These are phyloP conservation scores for Crithidia mellificae DNA, from an alignment of 208 protist species.

Conservation along the genomic window DNA sequence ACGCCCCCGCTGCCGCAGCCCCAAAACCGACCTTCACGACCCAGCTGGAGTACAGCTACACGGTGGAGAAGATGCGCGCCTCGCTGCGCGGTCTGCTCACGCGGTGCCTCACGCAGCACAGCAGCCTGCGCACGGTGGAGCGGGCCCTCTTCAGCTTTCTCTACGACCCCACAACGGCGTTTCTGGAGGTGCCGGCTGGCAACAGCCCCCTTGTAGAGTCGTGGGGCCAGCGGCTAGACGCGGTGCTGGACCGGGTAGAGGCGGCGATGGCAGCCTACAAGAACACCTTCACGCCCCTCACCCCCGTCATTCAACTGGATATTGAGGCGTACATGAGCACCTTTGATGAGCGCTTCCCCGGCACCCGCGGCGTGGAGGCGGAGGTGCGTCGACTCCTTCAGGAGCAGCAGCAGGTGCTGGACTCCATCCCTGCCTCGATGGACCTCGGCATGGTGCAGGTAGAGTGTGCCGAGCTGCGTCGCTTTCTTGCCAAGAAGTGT, in stretches of 20 bases:
- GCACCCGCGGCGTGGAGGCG: conserved; percentile 68
- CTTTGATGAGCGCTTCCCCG: conserved; percentile 73
- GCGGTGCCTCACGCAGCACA: conserved; percentile 70
- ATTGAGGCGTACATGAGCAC: conserved; percentile 65
- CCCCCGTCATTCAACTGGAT: conserved; percentile 79
- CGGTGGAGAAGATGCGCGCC: conserved; percentile 57
- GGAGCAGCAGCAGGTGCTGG: conserved; percentile 58
- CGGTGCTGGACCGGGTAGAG: conserved; percentile 53
- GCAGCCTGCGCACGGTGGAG: conserved; percentile 90
- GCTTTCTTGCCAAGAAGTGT: conserved; percentile 79
- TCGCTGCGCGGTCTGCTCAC: conserved; percentile 71
- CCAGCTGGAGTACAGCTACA: conserved; percentile 59
- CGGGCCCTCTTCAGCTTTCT: conserved; percentile 89
- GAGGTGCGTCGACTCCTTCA: conserved; percentile 77
- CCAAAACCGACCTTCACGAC: conserved; percentile 1
- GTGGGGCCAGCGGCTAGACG: conserved; percentile 56
- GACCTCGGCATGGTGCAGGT: conserved; percentile 83
- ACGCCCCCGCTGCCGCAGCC: background rate
- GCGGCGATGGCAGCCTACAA: conserved; percentile 74
- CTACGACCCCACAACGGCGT: conserved; percentile 80
- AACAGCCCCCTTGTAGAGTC: conserved; percentile 58
- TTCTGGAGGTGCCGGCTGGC: conserved; percentile 54
- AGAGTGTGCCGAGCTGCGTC: conserved; percentile 77
- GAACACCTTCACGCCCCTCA: conserved; percentile 63
- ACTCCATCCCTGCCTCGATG: conserved; percentile 58